Conservation (phyloP, 768 basidiomycete genomes). For the Termitomyces sp. region DNA sequence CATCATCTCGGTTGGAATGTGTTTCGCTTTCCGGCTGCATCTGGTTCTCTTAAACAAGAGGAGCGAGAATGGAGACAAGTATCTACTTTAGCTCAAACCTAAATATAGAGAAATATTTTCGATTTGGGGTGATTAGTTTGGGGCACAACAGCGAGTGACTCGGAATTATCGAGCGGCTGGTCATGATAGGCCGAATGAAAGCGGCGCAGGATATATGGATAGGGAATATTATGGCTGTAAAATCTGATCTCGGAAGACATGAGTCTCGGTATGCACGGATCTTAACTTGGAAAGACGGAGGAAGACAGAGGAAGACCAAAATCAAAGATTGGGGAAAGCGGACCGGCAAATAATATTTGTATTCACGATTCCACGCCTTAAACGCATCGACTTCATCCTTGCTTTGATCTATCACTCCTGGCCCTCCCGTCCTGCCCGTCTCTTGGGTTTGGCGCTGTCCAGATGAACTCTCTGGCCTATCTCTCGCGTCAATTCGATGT, state of each 20-base stretch:
- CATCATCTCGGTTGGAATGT: constrained; percentile 46
- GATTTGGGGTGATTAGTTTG: background rate
- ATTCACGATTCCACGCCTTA: constrained; percentile 5
- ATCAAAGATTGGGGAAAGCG: constrained; percentile 7
- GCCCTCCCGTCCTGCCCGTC: background rate
- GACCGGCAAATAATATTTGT: constrained; percentile 10
- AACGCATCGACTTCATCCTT: constrained; percentile 6
- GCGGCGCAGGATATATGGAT: background rate
- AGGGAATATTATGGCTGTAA: background rate
- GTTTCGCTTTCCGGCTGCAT: constrained; percentile 39
- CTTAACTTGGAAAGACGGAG: background rate
- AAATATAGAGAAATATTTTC: background rate
- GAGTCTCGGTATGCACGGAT: constrained; percentile 8
- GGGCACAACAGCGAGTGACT: background rate
- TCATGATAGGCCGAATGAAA: too few species aligned
- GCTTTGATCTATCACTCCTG: constrained; percentile 8
- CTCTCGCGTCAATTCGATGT: constrained; percentile 81
- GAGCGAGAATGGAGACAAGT: constrained; percentile 41
- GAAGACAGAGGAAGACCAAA: background rate
- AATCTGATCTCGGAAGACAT: constrained; percentile 1
- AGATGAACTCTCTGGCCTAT: constrained; percentile 80
- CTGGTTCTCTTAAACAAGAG: constrained; percentile 35
- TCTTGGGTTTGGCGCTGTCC: constrained; percentile 7
- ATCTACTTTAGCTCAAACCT: constrained; percentile 30
- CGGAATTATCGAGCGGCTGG: background rate